Percentiles rank a stretch among this genome's conserved stretches.
These are phyloP conservation scores for Trapa incisa DNA, from an alignment of 345 rosid species.

Conservation along the genomic window DNA sequence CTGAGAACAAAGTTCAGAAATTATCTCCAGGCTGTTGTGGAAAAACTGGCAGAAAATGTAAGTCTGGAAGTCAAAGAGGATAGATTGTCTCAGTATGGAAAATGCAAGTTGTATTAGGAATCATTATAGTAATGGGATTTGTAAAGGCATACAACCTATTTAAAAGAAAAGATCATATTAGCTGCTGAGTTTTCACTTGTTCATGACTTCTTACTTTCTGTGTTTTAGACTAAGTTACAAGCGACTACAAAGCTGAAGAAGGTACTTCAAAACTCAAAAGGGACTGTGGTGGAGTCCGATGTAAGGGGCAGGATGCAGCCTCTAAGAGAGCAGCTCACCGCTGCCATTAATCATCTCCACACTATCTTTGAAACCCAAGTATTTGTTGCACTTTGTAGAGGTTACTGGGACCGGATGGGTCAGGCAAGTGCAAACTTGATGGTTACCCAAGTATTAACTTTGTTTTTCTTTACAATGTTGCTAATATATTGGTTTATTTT, in stretches of 20 bases:
- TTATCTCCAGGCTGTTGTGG: conserved; percentile 85
- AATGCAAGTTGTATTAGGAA: background rate
- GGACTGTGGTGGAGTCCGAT: conserved; percentile 71
- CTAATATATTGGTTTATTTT: background rate
- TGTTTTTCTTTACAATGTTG: background rate
- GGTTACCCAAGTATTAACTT: background rate
- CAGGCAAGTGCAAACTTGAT: conserved; percentile 35
- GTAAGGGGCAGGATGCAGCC: conserved; percentile 67
- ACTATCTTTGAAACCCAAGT: conserved; percentile 60
- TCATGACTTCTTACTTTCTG: background rate
- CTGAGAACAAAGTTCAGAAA: conserved; percentile 81
- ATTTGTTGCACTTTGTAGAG: conserved; percentile 69
- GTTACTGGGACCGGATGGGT: conserved; percentile 96
- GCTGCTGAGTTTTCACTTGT: background rate
- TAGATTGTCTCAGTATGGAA: background rate
- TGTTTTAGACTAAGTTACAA: conserved; percentile 60
- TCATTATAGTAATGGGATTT: background rate
- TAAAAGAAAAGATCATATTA: background rate
- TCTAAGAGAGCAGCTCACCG: conserved; percentile 67
- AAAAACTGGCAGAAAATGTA: conserved; percentile 84
- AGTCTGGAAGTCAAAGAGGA: conserved; percentile 17
- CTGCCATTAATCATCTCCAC: conserved; percentile 70
- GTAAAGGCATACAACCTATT: no score
- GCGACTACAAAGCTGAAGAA: conserved; percentile 73
- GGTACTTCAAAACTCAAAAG: conserved; percentile 89